Evolutionary conservation across 1,139 yeast genomes (phyloP), one percentile per base, ranked within the genome.

Genomic region (Candida sp.): DNA sequence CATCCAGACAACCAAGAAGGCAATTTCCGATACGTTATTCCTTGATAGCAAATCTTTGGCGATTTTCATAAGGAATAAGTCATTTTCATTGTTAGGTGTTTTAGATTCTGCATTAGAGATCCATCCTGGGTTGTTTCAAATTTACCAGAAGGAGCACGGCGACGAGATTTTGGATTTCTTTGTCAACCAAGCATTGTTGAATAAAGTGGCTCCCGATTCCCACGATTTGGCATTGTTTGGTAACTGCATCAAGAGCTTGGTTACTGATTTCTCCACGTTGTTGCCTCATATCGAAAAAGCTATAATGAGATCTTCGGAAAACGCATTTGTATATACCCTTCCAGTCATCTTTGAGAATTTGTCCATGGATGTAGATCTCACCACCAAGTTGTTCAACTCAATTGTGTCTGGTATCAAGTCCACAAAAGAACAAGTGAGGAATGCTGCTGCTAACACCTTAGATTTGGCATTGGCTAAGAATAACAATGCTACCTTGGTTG

Each of bases 241-340:
- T 32, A 55, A 65, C 22, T 83, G 83, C 57, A 62, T 83, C 27
- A 59, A 66, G 22, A 76, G 75, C 12, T 75, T 77, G 54, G 64
- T 86, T 5, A 61, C 71, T 4, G 75, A 76, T 11, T 75, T 88
- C 50, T 67, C 65, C 12, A 58, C 65, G 0, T 50, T 60, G 3
- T 57, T 91, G 17, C 91, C 96, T 3, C 75, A 80, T 17, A 63
- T 93, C 47, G 94, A 90, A 58, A 92, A 90, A 63, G 82, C 96
- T 0, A 78, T 88, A 47, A 75, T 94, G 61, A 82, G 98, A 65
- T 85, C 97, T 3, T 89, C 98, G 0, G 98, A 92, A 63, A 70
- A 76, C 35, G 81, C 91, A 0, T 80, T 90, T 56, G 78, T 79
- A 6, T 61, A 73, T 33, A 69, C 86, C 12, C 63, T 84, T 23